Base-by-base conservation (phyloP, 306 rosid genomes). In the Lablab purpureus region DNA sequence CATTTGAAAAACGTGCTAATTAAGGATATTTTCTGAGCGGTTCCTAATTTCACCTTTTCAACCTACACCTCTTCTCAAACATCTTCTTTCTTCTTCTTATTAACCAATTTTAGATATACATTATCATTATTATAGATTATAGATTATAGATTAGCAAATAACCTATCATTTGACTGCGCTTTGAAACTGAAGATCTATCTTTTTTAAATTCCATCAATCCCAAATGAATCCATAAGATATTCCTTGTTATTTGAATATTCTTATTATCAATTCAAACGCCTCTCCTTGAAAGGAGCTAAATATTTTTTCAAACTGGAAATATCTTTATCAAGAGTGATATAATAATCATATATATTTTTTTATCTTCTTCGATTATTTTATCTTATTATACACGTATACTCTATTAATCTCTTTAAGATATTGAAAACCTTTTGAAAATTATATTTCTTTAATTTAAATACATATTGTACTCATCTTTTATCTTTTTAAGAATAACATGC, bases 1-100 rank as follows among this genome's bases (percentile, higher is more conserved):
- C 6, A 40, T 66, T 40, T 40, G 72, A 66, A 66, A 7, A 52
- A 66, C 52, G 72, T 66, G 52, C 40, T 11, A 37, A 40, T 66
- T 40, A 41, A 40, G 52, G 34, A 37, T 40, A 18, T 66, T 37
- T 37, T 19, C 47, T 14, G 3, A 8, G 25, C 22, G 27, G 23
- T 19, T 56, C 64, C 30, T 22, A 0, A 2, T 18, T 0, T 23
- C 30, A 23, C 30, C 2, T 10, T 13, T 23, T 56, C 5, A 23
- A 8, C 13, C 3, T 18, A 36, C 49, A 32, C 45, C 1, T 27
- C 40, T 23, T n/a, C 34, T 4, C 8, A 27, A 59, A 25, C 66
- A n/a, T 25, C 1, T 12, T 12, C 6, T 10, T 59, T 59, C 36
- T 30, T 62, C 2, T 7, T 62, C 2, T 62, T 5, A 12, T 41